phyloP scores from a whole-genome alignment of 768 basidiomycete genomes.

The Kwoniella dejecticola region DNA sequence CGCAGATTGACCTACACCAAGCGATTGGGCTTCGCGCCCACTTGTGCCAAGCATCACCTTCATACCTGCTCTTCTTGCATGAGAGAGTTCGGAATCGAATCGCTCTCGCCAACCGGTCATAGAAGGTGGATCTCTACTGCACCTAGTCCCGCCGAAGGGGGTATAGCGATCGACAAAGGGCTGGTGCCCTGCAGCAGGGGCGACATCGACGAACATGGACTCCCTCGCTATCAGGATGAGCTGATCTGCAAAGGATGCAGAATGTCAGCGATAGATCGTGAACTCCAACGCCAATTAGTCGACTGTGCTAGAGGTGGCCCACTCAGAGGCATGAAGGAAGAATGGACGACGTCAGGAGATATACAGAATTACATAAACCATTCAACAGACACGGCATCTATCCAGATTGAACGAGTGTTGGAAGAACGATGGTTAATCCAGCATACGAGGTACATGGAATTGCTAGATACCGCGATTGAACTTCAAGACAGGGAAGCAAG shows the following conservation, averaged over 20 bases:
- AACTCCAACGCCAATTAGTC: not conserved
- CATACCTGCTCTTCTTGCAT: slow-evolving; percentile 22
- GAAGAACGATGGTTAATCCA: slow-evolving; percentile 21
- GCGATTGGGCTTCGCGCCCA: slow-evolving; percentile 16
- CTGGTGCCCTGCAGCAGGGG: not conserved
- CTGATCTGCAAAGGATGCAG: slow-evolving; percentile 12
- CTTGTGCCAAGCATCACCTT: slow-evolving; percentile 26
- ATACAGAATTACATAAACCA: slow-evolving; percentile 7
- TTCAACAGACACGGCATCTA: not conserved
- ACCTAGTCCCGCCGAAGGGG: not conserved
- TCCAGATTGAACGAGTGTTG: not conserved
- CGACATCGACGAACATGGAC: slow-evolving; percentile 15
- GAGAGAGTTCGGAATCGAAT: slow-evolving; percentile 7
- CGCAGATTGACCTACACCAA: slow-evolving; percentile 11
- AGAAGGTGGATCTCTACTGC: not conserved
- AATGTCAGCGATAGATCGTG: not conserved
- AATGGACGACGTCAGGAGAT: not conserved
- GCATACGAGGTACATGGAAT: slow-evolving; percentile 22
- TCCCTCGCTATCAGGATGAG: not conserved
- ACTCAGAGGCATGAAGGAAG: not conserved
- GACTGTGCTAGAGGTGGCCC: not conserved
- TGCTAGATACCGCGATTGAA: slow-evolving; percentile 3
- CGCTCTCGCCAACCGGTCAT: not conserved
- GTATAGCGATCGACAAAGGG: not conserved
- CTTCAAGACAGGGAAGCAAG: slow-evolving; percentile 15